A percentile compares a stretch with the other conserved stretches of the same genome.
These are phyloP conservation scores for Prunus campanulata DNA, from an alignment of 306 rosid genomes.

Conservation along the genomic window DNA sequence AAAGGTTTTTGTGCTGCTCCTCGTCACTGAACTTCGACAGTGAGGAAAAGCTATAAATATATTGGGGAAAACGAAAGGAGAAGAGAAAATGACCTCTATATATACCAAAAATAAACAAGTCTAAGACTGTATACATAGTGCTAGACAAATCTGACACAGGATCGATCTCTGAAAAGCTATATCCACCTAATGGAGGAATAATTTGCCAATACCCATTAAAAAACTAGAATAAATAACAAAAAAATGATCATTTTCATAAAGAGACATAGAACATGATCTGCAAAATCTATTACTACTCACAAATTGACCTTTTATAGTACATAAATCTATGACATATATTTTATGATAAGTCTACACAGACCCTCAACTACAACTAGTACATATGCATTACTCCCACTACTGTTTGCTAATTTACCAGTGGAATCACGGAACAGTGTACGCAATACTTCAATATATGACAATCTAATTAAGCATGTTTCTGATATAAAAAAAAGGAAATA, in stretches of 20 bases:
- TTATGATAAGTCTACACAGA: constrained; percentile 2
- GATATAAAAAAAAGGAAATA: neutral
- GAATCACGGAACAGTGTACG: neutral
- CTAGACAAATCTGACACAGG: constrained; percentile 22
- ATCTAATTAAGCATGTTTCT: constrained; percentile 4
- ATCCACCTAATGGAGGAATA: constrained; percentile 12
- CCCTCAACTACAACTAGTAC: neutral
- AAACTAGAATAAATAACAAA: constrained; percentile 2
- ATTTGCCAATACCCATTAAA: constrained; percentile 17
- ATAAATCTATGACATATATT: constrained; percentile 18
- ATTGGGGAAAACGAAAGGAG: constrained; percentile 3
- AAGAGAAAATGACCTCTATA: constrained; percentile 1
- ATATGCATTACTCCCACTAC: constrained; percentile 1
- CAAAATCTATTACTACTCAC: constrained; percentile 27
- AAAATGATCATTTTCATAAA: neutral
- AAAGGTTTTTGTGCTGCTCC: neutral
- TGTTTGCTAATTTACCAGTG: neutral
- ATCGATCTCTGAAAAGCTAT: constrained; percentile 8
- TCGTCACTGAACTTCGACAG: neutral
- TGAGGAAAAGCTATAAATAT: neutral
- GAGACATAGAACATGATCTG: constrained; percentile 32
- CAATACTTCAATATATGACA: neutral
- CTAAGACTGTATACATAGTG: neutral
- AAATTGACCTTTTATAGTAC: constrained; percentile 25
- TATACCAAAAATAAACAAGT: neutral